Evolutionary conservation across 2,329 filamentous ascomycete genomes (phyloP).

Genomic region (Trichoderma harzianum): DNA sequence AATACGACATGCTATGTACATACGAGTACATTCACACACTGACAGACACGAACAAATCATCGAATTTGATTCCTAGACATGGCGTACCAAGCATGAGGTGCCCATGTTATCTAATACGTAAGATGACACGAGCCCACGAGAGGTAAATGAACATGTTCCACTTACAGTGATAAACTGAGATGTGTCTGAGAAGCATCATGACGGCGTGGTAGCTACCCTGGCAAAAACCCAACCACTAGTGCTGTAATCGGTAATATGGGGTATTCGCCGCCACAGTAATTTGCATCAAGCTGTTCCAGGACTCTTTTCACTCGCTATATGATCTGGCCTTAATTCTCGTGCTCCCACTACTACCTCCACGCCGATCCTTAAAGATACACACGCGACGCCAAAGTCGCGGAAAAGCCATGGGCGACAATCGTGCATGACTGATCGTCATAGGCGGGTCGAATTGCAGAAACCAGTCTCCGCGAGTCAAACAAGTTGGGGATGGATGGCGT

Average conservation of each 20-base stretch:
- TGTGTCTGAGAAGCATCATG: background rate
- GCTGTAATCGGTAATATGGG: background rate
- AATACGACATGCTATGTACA: background rate
- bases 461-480: constrained; percentile 13
- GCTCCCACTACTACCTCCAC: background rate
- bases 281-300: background rate
- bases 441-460: constrained; percentile 13
- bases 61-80: background rate
- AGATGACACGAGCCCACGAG: background rate
- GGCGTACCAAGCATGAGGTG: background rate
- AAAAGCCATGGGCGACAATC: background rate
- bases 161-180: background rate
- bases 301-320: background rate
- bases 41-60: background rate
- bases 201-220: background rate
- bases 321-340: background rate
- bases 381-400: background rate
- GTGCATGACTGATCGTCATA: constrained; percentile 15
- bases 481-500: constrained; percentile 14
- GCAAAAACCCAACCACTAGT: background rate
- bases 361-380: background rate
- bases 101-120: background rate
- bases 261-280: background rate
- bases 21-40: background rate
- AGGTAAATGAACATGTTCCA: background rate